A percentile compares a stretch with the other conserved stretches of the same genome.
Evolutionary conservation across 352 stramenopile genomes (phyloP).

Genomic region (Phytophthora vignae): DNA sequence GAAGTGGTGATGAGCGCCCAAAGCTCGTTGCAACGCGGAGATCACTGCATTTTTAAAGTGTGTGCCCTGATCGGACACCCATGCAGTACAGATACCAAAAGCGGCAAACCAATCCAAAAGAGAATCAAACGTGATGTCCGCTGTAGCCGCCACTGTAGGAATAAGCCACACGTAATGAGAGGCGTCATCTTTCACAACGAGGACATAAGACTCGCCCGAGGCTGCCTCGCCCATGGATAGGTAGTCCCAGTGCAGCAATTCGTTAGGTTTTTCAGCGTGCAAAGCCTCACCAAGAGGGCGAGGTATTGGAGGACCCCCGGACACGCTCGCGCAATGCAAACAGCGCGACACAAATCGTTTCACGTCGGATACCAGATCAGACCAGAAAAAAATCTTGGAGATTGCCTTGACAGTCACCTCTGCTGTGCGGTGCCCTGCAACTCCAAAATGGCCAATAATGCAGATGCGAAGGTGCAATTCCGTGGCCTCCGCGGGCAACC

Average conservation of each 20-base stretch:
- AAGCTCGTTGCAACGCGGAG: background rate
- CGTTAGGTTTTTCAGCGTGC: background rate
- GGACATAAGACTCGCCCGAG: background rate
- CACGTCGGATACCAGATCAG: background rate
- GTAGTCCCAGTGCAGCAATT: background rate
- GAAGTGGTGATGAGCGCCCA: background rate
- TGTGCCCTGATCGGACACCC: background rate
- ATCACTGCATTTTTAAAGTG: background rate
- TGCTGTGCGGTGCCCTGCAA: slow-evolving; percentile 4
- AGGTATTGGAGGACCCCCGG: background rate
- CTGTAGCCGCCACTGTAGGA: background rate
- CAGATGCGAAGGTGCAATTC: slow-evolving; percentile 30
- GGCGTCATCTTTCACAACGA: background rate
- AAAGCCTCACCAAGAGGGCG: background rate
- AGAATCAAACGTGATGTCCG: background rate
- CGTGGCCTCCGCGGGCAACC: slow-evolving; percentile 1
- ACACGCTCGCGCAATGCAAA: background rate
- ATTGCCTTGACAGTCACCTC: slow-evolving; percentile 11
- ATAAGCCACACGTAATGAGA: background rate
- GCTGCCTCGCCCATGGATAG: background rate
- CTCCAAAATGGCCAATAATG: slow-evolving; percentile 29
- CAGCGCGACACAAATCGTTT: background rate
- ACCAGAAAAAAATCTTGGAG: background rate
- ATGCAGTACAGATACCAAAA: background rate
- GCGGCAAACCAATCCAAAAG: background rate